Evolutionary conservation across 2,329 filamentous ascomycete genomes (phyloP).

Genomic region (Alternaria gansuensis): DNA sequence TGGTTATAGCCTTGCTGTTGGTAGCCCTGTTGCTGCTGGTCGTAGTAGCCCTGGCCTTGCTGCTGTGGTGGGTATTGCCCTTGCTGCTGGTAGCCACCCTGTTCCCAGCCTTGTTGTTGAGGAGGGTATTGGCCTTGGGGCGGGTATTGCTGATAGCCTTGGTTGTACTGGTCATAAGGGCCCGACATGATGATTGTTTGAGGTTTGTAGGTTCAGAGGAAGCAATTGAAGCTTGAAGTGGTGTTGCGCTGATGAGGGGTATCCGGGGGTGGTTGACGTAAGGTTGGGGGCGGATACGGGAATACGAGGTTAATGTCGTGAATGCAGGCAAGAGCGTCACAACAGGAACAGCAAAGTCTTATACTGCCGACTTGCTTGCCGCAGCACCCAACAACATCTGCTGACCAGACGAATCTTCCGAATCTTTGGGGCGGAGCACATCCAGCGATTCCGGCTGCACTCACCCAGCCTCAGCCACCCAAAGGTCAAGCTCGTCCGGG

Average conservation of each 20-base stretch:
- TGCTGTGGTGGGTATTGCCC: slow-evolving; percentile 45
- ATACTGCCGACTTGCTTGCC: slow-evolving; percentile 27
- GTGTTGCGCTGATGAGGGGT: slow-evolving; percentile 21
- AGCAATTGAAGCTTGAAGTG: background rate
- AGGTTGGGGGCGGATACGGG: slow-evolving; percentile 24
- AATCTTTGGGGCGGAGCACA: slow-evolving; percentile 43
- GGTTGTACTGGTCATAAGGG: slow-evolving; percentile 60
- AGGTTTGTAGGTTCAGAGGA: slow-evolving; percentile 9
- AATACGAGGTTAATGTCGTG: slow-evolving; percentile 14
- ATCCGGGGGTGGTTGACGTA: slow-evolving; percentile 29
- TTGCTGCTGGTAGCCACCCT: slow-evolving; percentile 43
- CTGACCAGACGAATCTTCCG: slow-evolving; percentile 35
- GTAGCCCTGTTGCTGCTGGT: slow-evolving; percentile 42
- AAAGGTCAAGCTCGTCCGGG: slow-evolving; percentile 28
- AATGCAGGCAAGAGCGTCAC: slow-evolving; percentile 24
- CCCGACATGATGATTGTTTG: slow-evolving; percentile 58
- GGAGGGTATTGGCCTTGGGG: slow-evolving; percentile 45
- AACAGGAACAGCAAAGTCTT: slow-evolving; percentile 23
- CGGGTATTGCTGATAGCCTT: slow-evolving; percentile 51
- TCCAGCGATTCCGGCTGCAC: slow-evolving; percentile 38
- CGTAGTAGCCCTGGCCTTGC: slow-evolving; percentile 43
- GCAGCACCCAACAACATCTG: slow-evolving; percentile 33
- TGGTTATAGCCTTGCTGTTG: slow-evolving; percentile 44
- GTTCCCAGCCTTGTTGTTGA: slow-evolving; percentile 45
- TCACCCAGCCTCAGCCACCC: slow-evolving; percentile 47